Conservation (phyloP, 1,284 basidiomycete genomes). For the Microbotryomycetes sp. region DNA sequence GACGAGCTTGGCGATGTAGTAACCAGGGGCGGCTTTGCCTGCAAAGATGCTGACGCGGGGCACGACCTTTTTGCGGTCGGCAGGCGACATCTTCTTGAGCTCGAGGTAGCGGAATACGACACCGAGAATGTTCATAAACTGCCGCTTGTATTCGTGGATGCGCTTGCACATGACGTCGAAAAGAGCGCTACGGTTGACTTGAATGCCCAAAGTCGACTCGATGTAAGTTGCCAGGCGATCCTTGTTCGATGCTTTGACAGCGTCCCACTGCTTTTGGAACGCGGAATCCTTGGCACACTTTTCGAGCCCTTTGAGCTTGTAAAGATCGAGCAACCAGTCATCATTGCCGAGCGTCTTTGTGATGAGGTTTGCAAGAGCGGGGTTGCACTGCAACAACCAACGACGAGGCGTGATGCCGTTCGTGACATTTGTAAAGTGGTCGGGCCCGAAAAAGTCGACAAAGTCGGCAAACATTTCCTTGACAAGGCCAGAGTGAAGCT, state of each 20-base stretch:
- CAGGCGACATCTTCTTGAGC: conserved; percentile 51
- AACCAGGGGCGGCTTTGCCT: conserved; percentile 53
- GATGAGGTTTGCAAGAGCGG: conserved; percentile 70
- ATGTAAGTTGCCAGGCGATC: conserved; percentile 58
- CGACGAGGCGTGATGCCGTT: conserved; percentile 71
- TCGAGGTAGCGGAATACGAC: conserved; percentile 76
- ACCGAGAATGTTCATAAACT: conserved; percentile 75
- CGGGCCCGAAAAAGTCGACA: conserved; percentile 60
- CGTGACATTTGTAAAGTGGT: conserved; percentile 58
- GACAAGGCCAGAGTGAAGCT: conserved; percentile 53
- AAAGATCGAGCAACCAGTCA: conserved; percentile 76
- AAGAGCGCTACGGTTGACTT: conserved; percentile 68
- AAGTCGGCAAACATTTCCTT: conserved; percentile 76
- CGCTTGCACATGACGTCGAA: conserved; percentile 91
- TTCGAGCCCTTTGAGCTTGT: conserved; percentile 55
- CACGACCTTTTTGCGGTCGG: conserved; percentile 68
- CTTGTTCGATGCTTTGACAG: conserved; percentile 55
- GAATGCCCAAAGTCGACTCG: conserved; percentile 60
- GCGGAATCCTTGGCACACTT: conserved; percentile 59
- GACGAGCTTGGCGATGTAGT: conserved; percentile 53
- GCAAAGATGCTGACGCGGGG: conserved; percentile 82
- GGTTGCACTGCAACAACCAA: conserved; percentile 82
- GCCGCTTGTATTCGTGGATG: conserved; percentile 66
- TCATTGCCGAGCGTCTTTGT: conserved; percentile 68
- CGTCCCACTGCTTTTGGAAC: conserved; percentile 71